A percentile compares a stretch with the other conserved stretches of the same genome.
Conservation (phyloP, 2,329 filamentous ascomycete genomes). For the Neoascochyta sp. region DNA sequence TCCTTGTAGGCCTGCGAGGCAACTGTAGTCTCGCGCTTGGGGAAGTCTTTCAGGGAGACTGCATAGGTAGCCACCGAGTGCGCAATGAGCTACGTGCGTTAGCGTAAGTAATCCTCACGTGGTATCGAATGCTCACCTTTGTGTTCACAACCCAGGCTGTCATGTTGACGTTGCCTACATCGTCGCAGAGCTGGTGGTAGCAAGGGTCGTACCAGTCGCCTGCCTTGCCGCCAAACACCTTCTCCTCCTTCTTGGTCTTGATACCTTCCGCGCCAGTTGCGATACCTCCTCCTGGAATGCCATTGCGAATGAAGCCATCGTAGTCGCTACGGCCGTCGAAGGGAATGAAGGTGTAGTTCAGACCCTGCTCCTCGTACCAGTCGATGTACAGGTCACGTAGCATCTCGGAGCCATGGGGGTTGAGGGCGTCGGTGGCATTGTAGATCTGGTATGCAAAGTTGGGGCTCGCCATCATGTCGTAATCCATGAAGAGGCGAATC, state of each 20-base stretch:
- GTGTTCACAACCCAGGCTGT: constrained; percentile 41
- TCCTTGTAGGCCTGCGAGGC: constrained; percentile 19
- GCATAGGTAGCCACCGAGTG: constrained; percentile 39
- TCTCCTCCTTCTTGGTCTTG: constrained; percentile 39
- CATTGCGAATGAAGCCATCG: constrained; percentile 41
- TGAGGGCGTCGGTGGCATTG: constrained; percentile 38
- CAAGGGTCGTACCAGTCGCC: constrained; percentile 40
- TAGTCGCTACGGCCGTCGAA: constrained; percentile 43
- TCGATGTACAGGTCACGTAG: constrained; percentile 38
- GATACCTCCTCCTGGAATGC: constrained; percentile 41
- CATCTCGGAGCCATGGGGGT: constrained; percentile 38
- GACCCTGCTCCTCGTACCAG: constrained; percentile 36
- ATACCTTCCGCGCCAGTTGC: constrained; percentile 42
- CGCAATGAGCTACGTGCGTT: constrained; percentile 29
- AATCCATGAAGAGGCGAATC: constrained; percentile 44
- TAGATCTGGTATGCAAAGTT: constrained; percentile 43
- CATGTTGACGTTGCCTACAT: constrained; percentile 38
- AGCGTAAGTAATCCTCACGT: not conserved
- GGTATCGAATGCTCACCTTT: constrained; percentile 19
- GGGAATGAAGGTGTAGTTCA: constrained; percentile 39
- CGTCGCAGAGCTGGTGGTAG: constrained; percentile 42
- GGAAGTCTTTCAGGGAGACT: constrained; percentile 34
- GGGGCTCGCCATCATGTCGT: constrained; percentile 43
- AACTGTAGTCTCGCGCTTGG: constrained; percentile 22
- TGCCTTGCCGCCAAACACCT: constrained; percentile 38